These are phyloP conservation scores for Crithidia mellificae DNA, from an alignment of 208 protist species.

Conservation along the genomic window DNA sequence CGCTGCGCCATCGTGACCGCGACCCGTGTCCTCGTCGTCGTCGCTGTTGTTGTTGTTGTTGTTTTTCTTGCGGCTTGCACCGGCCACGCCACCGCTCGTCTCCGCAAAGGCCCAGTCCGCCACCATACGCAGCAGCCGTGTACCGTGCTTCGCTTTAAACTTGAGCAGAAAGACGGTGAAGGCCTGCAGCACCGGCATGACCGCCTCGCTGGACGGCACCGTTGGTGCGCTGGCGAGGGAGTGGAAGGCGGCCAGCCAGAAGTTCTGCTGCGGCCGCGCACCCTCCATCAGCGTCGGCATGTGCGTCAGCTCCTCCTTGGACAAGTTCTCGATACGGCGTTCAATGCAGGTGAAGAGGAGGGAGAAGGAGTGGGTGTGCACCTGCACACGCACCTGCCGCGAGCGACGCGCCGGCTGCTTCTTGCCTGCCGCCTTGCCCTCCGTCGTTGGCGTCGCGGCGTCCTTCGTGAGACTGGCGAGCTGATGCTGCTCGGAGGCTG, in stretches of 20 bases:
- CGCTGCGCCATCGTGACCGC: conserved; percentile 22
- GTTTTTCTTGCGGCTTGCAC: conserved; percentile 8
- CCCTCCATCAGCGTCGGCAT: conserved; percentile 66
- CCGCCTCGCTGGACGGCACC: conserved; percentile 64
- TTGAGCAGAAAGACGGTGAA: conserved; percentile 87
- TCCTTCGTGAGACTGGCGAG: conserved; percentile 17
- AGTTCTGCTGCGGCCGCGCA: conserved; percentile 60
- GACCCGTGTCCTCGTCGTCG: conserved; percentile 25
- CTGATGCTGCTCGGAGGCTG: conserved; percentile 34
- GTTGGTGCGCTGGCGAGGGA: conserved; percentile 58
- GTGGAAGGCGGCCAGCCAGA: conserved; percentile 83
- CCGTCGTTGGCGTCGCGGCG: conserved; percentile 9
- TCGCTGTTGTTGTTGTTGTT: conserved; percentile 17
- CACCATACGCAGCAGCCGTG: conserved; percentile 56
- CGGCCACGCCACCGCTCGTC: conserved; percentile 27
- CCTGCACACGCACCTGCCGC: conserved; percentile 53
- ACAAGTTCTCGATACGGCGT: conserved; percentile 63
- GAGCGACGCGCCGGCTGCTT: conserved; percentile 9
- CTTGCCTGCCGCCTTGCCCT: conserved; percentile 18
- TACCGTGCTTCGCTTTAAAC: conserved; percentile 86
- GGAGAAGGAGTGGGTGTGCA: conserved; percentile 70
- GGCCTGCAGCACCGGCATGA: conserved; percentile 72
- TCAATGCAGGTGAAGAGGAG: conserved; percentile 75
- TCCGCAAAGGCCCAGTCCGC: conserved; percentile 82
- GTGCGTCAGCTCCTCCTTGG: conserved; percentile 72